phyloP scores from a whole-genome alignment of 495 filamentous ascomycete genomes.

The Pyronema omphalodes region DNA sequence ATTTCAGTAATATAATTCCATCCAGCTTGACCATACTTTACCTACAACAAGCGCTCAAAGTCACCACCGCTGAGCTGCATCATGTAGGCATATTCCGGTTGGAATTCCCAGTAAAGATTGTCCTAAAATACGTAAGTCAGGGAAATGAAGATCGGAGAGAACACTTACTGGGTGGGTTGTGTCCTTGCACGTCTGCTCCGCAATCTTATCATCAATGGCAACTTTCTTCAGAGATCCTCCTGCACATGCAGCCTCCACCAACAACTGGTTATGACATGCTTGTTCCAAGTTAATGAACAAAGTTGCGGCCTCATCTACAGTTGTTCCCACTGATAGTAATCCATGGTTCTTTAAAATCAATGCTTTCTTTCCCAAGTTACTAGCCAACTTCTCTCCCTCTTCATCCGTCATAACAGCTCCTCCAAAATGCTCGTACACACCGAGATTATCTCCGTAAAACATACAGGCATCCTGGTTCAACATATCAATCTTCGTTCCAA shows the following conservation, averaged over 20 bases:
- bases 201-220: slow-evolving; percentile 33
- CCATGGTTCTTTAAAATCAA: slow-evolving; percentile 39
- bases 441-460: slow-evolving; percentile 32
- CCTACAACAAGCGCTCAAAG: not conserved
- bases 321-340: slow-evolving; percentile 34
- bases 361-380: slow-evolving; percentile 28
- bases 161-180: not conserved
- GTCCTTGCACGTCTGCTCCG: slow-evolving; percentile 10
- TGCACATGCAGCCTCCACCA: slow-evolving; percentile 32
- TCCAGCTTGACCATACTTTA: no score
- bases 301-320: slow-evolving; percentile 38
- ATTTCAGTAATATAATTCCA: no score
- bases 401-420: slow-evolving; percentile 36
- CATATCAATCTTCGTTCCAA: slow-evolving; percentile 39
- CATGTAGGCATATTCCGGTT: slow-evolving; percentile 32
- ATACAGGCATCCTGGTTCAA: slow-evolving; percentile 32
- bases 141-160: slow-evolving; percentile 25
- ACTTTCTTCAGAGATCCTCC: slow-evolving; percentile 26
- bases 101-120: slow-evolving; percentile 30
- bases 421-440: slow-evolving; percentile 37
- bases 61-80: slow-evolving; percentile 28
- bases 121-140: slow-evolving; percentile 28
- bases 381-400: slow-evolving; percentile 35
- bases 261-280: slow-evolving; percentile 33
- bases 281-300: slow-evolving; percentile 35